Conservation (phyloP, 75 land plant genomes). For the Azolla pinnata region DNA sequence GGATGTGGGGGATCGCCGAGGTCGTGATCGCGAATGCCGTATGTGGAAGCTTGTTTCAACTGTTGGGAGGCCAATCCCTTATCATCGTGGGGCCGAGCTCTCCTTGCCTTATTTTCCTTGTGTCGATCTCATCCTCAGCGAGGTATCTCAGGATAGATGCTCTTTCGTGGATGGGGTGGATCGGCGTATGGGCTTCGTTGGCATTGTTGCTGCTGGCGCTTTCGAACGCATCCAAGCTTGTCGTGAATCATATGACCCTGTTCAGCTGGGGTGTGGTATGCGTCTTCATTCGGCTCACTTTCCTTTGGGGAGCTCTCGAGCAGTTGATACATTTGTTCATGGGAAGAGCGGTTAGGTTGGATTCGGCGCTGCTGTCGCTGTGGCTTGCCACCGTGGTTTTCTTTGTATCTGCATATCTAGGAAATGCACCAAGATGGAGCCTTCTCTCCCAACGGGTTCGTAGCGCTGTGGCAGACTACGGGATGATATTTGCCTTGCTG, state of each 20-base stretch:
- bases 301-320: conserved; percentile 17
- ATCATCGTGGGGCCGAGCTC: conserved; percentile 19
- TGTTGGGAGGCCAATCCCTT: conserved; percentile 17
- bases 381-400: conserved; percentile 23
- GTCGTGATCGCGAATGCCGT: conserved; percentile 10
- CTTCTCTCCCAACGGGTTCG: conserved; percentile 1
- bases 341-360: conserved; percentile 1
- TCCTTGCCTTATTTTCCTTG: conserved; percentile 15
- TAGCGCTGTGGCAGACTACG: conserved; percentile 10
- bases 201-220: conserved; percentile 15
- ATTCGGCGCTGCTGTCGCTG: conserved; percentile 18
- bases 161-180: conserved; percentile 22
- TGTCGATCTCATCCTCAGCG: conserved; percentile 10
- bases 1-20: conserved; percentile 14
- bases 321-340: conserved; percentile 12
- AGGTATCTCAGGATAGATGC: conserved; percentile 18
- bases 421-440: not conserved
- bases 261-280: conserved; percentile 25
- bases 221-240: conserved; percentile 13
- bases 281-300: conserved; percentile 11
- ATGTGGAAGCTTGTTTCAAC: conserved; percentile 10
- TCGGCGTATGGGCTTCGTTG: conserved; percentile 18
- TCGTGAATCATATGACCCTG: conserved; percentile 9
- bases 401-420: conserved; percentile 7
- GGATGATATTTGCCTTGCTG: conserved; percentile 9